Base-by-base conservation (phyloP, 441 rosid species). In the Rhodomyrtus psidioides region DNA sequence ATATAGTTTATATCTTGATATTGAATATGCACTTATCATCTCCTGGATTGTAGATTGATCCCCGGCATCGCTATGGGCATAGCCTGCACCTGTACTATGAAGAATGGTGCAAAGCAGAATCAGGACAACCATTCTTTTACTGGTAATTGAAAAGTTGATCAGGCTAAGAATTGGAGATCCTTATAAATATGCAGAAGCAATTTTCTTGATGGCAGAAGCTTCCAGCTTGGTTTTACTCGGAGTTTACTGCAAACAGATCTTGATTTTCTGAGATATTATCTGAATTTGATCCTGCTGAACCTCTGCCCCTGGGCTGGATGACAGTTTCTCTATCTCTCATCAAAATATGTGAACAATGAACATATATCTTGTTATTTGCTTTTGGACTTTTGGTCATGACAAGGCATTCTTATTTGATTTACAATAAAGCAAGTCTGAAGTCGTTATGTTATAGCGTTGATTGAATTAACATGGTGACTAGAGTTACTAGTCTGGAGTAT, bases 31-130 rank as follows among this genome's bases (percentile, higher is more conserved):
- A 17, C 1, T 59, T 30, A 9, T 84, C 28, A 16, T 55, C 24
- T 46, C 79, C 44, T 81, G 44, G 12, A 39, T 9, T 88, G 51
- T 83, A 97, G 99, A 96, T 95, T 88, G 99, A 97, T 89, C 97
- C 99, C n/a, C 94, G 98, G 86, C 99, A 97, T 85, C 94, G 98
- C 14, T 95, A 94, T 85, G 99, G 98, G 84, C 98, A 94, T 91
- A 90, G 88, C 86, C 89, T 96, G 87, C 97, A 95, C 90, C 26
- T 46, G 23, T 97, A 97, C 89, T 96, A 93, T 46, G 94, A 94
- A 65, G 96, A 90, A 85, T 97, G 98, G 99, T 91, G 93, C 84
- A 90, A 89, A 87, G 84, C 92, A 49, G 94, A 92, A 79, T 94
- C 96, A 85, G 95, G 97, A 81, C 95, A 96, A 89, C 99, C 99